Conservation (phyloP, 2,329 filamentous ascomycete genomes). For the Magnaporthiopsis rhizophila region DNA sequence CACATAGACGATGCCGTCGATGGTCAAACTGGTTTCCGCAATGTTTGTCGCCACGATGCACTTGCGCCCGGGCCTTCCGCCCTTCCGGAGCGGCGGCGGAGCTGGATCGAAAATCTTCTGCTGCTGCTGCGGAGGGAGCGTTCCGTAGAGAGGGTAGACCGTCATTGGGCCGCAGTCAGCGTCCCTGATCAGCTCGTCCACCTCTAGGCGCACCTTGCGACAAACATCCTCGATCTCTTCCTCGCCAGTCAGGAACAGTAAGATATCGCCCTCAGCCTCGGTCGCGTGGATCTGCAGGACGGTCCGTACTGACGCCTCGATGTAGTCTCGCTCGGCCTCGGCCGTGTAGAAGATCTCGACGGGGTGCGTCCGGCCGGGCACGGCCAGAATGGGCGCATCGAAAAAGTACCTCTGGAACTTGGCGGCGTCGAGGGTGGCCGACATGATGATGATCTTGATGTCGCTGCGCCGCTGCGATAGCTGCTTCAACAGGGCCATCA, state of each 20-base stretch:
- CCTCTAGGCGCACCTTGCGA: constrained; percentile 83
- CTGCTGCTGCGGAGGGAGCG: constrained; percentile 84
- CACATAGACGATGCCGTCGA: constrained; percentile 97
- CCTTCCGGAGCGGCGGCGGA: constrained; percentile 61
- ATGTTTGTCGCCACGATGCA: constrained; percentile 95
- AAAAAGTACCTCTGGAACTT: constrained; percentile 99
- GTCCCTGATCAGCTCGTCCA: constrained; percentile 85
- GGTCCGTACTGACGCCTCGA: constrained; percentile 89
- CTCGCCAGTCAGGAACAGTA: constrained; percentile 93
- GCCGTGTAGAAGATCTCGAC: constrained; percentile 99
- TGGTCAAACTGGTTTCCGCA: constrained; percentile 93
- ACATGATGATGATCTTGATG: constrained; percentile 98
- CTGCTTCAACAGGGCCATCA: constrained; percentile 94
- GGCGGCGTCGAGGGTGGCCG: constrained; percentile 90
- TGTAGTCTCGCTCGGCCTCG: constrained; percentile 91
- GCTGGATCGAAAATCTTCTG: constrained; percentile 92
- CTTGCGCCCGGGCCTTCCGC: constrained; percentile 84
- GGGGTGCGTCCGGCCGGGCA: constrained; percentile 89
- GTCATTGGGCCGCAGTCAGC: constrained; percentile 83
- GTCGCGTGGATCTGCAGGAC: constrained; percentile 94
- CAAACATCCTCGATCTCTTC: constrained; percentile 98
- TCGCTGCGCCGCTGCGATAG: constrained; percentile 75
- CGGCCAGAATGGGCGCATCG: constrained; percentile 84
- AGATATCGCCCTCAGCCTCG: constrained; percentile 84
- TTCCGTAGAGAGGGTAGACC: constrained; percentile 91